Base-by-base conservation (phyloP, 345 rosid species). In the Streptanthus diversifolius region DNA sequence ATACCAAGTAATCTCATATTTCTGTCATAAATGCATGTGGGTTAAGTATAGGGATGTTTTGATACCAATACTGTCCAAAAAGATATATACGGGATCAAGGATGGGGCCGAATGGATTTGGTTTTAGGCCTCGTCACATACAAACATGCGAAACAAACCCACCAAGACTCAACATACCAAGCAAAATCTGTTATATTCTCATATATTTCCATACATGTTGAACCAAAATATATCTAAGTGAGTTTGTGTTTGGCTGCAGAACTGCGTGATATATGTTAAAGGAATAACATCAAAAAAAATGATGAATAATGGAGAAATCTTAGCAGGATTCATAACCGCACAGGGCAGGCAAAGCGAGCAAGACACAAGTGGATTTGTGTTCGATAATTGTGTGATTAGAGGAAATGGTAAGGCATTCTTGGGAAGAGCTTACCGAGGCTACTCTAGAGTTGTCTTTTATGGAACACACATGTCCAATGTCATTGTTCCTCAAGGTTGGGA, bases 401-500 rank as follows among this genome's bases (percentile, higher is more conserved):
- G 85, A 30, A 22, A 49, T 10, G 84, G 85, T 12, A 60, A 30
- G 2, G 44, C 77, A 8, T 71, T 17, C 4, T 57, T 84, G 1
- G 90, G 90, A 43, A 78, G 88, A 72, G 86, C 86, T 1, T 82
- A 76, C 7, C 18, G 74, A 48, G 7, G 5, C 13, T 73, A 72
- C 32, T 82, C 88, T 2, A 79, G 82, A 29, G 84, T 81, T 3
- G 10, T 82, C 33, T 79, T 86, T 51, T 47, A 79, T n/a, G 9
- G 8, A 49, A 40, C 84, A 6, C 2, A 13, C 15, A 54, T 86
- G 67, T 45, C 66, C 0, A 14, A 36, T 19, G 22, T 59, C 7
- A 35, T 82, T 3, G 54, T 48, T 66, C 85, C 78, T 7, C 19
- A 44, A 49, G 90, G 88, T 24, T 86, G 90, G 90, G 21, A 30